phyloP scores from a whole-genome alignment of 1,284 basidiomycete genomes.

The Xerocomus amazonicus region DNA sequence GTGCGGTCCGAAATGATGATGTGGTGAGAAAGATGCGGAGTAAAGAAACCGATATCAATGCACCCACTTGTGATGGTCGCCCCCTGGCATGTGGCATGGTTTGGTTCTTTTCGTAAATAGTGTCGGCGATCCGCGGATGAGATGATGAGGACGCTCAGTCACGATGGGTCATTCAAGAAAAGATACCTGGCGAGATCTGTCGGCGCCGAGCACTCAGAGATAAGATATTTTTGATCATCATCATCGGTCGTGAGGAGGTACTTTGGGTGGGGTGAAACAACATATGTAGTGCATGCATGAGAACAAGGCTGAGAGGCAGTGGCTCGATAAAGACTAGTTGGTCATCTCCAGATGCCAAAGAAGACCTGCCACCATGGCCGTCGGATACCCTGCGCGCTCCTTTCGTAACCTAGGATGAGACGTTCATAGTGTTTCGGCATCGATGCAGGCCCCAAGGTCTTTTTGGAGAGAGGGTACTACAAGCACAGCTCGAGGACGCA shows the following conservation, averaged over 20 bases:
- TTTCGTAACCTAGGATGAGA: slow-evolving; percentile 66
- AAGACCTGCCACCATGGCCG: slow-evolving; percentile 80
- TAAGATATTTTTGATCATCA: background rate
- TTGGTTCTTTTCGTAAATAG: background rate
- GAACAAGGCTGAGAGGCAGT: no score
- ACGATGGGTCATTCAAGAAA: no score
- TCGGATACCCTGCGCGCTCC: slow-evolving; percentile 67
- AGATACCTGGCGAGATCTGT: background rate
- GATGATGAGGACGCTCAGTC: background rate
- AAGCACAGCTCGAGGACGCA: background rate
- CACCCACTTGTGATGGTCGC: background rate
- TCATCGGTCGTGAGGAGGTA: no score
- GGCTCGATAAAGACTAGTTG: background rate
- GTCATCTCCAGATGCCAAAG: slow-evolving; percentile 64
- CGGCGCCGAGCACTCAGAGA: background rate
- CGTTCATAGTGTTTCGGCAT: slow-evolving; percentile 68
- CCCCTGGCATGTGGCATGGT: background rate
- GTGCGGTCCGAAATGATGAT: slow-evolving; percentile 1
- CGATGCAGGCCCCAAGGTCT: slow-evolving; percentile 61
- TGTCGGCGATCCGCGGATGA: slow-evolving; percentile 4
- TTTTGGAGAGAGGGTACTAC: slow-evolving; percentile 63
- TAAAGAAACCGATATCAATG: background rate
- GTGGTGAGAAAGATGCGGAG: background rate
- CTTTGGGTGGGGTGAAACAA: background rate
- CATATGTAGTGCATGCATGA: no score